Conservation (phyloP, 2,329 filamentous ascomycete species). For the Pseudogymnoascus verrucosus region DNA sequence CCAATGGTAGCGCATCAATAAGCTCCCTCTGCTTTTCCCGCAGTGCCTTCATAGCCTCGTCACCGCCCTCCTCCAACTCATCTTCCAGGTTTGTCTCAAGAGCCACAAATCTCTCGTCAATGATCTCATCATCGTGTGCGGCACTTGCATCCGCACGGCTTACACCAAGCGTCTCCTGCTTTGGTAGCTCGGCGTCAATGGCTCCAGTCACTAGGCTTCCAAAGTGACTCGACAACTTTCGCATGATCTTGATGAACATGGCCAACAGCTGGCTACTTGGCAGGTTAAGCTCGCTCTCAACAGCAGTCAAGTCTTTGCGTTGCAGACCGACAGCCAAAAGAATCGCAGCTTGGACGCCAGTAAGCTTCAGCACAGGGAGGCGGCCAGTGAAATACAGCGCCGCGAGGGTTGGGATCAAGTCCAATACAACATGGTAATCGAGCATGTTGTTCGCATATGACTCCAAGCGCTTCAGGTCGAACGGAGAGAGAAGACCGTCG, state of each 20-base stretch:
- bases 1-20: conserved; percentile 83
- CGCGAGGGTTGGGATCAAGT: conserved; percentile 78
- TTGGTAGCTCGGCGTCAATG: conserved; percentile 58
- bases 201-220: conserved; percentile 65
- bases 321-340: conserved; percentile 88
- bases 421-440: conserved; percentile 94
- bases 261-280: conserved; percentile 74
- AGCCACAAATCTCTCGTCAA: conserved; percentile 60
- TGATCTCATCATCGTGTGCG: conserved; percentile 61
- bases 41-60: conserved; percentile 64
- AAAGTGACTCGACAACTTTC: conserved; percentile 79
- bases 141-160: conserved; percentile 51
- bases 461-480: conserved; percentile 89
- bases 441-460: conserved; percentile 95
- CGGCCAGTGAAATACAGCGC: conserved; percentile 77
- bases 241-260: conserved; percentile 94
- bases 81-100: conserved; percentile 66
- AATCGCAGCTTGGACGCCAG: conserved; percentile 77
- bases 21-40: conserved; percentile 76
- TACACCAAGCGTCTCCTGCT: conserved; percentile 47
- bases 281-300: conserved; percentile 71
- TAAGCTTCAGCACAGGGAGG: conserved; percentile 60
- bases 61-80: conserved; percentile 75
- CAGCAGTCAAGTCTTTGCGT: conserved; percentile 72
- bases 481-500: conserved; percentile 73